These are phyloP conservation scores for Schizophyllum amplum DNA, from an alignment of 1,284 basidiomycete genomes.

Conservation along the genomic window DNA sequence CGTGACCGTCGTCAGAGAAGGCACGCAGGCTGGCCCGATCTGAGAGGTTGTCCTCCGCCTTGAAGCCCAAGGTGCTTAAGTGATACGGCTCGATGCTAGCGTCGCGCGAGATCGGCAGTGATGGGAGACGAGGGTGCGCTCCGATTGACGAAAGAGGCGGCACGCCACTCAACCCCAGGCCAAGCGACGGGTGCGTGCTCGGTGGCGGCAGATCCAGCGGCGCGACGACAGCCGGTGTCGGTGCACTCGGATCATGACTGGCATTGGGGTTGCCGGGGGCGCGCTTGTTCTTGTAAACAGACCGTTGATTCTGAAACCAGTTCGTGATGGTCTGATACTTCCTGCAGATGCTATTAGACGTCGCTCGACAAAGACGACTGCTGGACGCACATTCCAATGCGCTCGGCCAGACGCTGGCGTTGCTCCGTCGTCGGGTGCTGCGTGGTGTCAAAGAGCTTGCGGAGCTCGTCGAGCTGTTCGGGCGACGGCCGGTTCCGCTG, in stretches of 20 bases:
- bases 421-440: conserved; percentile 61
- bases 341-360: conserved; percentile 34
- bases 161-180: no score
- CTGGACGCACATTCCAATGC: conserved; percentile 61
- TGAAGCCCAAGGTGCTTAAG: no score
- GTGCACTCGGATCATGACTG: conserved; percentile 12
- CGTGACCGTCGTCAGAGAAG: no score
- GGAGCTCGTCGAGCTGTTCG: conserved; percentile 59
- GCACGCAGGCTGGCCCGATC: no score
- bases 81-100: no score
- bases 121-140: no score
- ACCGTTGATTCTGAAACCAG: conserved; percentile 80
- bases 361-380: neutral
- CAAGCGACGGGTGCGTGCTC: no score
- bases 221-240: neutral
- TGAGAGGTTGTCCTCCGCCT: no score
- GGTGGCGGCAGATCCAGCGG: neutral
- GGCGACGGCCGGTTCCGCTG: conserved; percentile 48
- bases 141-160: no score
- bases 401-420: conserved; percentile 50
- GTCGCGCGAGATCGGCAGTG: no score
- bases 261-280: conserved; percentile 9
- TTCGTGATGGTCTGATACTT: conserved; percentile 70
- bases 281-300: conserved; percentile 57
- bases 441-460: conserved; percentile 50